phyloP scores from a whole-genome alignment of 306 rosid species.

The Amphicarpaea edgeworthii region DNA sequence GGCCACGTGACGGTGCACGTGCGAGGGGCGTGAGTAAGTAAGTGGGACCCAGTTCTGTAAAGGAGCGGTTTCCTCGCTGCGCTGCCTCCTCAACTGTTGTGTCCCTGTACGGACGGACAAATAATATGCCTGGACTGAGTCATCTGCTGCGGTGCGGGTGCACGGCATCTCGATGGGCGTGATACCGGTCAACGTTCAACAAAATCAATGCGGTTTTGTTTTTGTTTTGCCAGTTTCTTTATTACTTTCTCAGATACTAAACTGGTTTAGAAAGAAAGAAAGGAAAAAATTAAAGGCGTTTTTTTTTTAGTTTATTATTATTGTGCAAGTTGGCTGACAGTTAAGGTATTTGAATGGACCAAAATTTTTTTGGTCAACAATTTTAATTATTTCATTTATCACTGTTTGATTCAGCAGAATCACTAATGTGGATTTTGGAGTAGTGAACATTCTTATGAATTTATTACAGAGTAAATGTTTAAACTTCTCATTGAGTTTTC shows the following conservation, averaged over 20 bases:
- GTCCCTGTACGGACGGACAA: slow-evolving; percentile 67
- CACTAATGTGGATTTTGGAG: background rate
- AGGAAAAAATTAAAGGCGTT: background rate
- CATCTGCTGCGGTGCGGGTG: slow-evolving; percentile 32
- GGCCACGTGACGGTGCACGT: slow-evolving; percentile 59
- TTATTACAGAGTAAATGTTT: background rate
- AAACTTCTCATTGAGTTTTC: background rate
- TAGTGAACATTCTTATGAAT: background rate
- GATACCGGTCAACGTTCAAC: background rate
- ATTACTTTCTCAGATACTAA: no score
- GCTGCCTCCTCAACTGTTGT: slow-evolving; percentile 44
- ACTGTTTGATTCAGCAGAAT: background rate
- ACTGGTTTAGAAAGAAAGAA: background rate
- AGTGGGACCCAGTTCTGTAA: slow-evolving; percentile 44
- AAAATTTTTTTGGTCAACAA: background rate
- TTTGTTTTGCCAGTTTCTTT: background rate
- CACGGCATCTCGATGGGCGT: background rate
- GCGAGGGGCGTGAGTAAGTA: no score
- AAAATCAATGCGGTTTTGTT: no score
- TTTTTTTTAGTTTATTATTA: background rate
- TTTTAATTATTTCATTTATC: background rate
- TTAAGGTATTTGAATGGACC: slow-evolving; percentile 9
- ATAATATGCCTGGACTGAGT: slow-evolving; percentile 14
- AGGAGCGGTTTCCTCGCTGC: slow-evolving; percentile 45
- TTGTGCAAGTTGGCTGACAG: background rate